Base-by-base conservation (phyloP, 768 basidiomycete species). In the Kwoniella mangroviensis region DNA sequence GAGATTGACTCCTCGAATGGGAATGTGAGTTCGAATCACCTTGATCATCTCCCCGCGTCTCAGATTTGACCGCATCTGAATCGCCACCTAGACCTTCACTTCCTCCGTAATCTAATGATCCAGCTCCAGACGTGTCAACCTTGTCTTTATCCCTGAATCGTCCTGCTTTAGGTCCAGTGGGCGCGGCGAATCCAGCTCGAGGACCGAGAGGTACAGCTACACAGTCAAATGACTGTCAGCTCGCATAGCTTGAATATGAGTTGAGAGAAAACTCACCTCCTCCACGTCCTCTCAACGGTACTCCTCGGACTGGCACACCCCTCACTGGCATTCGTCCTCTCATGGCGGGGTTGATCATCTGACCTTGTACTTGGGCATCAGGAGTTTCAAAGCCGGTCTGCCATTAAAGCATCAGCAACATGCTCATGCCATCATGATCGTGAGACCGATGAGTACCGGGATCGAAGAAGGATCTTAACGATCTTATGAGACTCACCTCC, bases 61-160 rank as follows among this genome's bases (percentile, higher is more conserved):
- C 53, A 28, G 54, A 58, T 22, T 63, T 63, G 42, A 63, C 43
- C 42, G 24, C 26, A 28, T 45, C 26, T 43, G 9, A 28, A 56
- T 45, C 52, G 10, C 65, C 65, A 17, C 67, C 34, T 34, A 34
- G 34, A 34, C 34, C 73, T 40, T 69, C 68, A 21, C 62, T 54
- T 4, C 49, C 68, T 13, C 79, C 79, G 43, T 81, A 81, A 51
- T 81, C 79, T 15, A 81, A 63, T 0, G 69, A 55, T 17, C 67
- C 69, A 3, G 74, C 71, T 13, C 68, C 54, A 5, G 71, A 67
- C 3, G 68, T 53, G 22, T 78, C 77, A 41, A 79, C 79, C 3
- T 72, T 65, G 63, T 81, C 79, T 57, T 81, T 81, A 54, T 81
- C 79, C 55, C 67, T 68, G 72, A 81, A 81, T 65, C 79, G 72